Evolutionary conservation across 352 stramenopile species (phyloP).

Genomic region (Pythium volutum): DNA sequence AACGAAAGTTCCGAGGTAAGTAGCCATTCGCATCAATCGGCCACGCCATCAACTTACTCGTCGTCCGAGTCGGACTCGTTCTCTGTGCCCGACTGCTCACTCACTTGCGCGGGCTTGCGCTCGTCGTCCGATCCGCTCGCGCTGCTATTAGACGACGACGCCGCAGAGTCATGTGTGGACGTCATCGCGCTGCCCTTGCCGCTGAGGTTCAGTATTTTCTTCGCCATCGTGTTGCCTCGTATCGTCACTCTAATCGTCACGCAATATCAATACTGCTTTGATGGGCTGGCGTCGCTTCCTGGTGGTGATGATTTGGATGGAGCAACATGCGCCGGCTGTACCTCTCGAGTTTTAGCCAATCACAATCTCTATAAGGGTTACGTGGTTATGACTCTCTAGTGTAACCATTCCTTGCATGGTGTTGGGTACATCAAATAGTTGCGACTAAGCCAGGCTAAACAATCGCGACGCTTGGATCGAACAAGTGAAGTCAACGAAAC

Average conservation of each 20-base stretch:
- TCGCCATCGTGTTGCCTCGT: slow-evolving; percentile 40
- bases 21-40: not conserved
- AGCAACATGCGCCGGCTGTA: slow-evolving; percentile 16
- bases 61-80: slow-evolving; percentile 24
- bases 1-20: no score
- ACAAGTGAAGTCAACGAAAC: no score
- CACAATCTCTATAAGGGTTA: not conserved
- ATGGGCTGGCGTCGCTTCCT: slow-evolving; percentile 19
- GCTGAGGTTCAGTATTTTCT: slow-evolving; percentile 68
- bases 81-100: slow-evolving; percentile 15
- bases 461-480: no score
- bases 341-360: slow-evolving; percentile 9
- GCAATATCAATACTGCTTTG: no score
- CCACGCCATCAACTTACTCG: slow-evolving; percentile 9
- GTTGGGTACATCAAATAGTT: slow-evolving; percentile 1
- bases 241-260: not conserved
- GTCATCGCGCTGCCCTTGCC: slow-evolving; percentile 27
- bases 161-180: slow-evolving; percentile 27
- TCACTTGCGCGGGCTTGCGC: slow-evolving; percentile 1
- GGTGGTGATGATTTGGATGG: slow-evolving; percentile 25
- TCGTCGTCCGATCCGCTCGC: slow-evolving; percentile 17
- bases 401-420: not conserved
- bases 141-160: slow-evolving; percentile 30
- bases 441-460: no score
- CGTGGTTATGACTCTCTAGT: not conserved